Percentiles rank a stretch among this genome's conserved stretches.
These are phyloP conservation scores for Daphne laureola DNA, from an alignment of 441 rosid genomes.

Conservation along the genomic window DNA sequence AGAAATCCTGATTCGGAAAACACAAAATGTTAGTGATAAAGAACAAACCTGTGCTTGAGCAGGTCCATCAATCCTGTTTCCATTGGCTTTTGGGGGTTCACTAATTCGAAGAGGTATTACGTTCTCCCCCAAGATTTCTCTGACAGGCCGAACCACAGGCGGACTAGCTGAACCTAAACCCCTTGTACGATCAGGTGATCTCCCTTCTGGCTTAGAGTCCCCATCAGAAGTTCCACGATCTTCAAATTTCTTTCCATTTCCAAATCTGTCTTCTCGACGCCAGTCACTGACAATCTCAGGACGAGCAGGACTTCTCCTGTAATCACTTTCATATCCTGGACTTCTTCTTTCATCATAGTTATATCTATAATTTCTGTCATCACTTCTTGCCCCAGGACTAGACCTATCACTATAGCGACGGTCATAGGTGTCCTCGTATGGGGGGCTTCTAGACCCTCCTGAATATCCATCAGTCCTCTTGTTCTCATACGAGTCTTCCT, in stretches of 20 bases:
- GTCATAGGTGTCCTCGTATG: conserved; percentile 60
- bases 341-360: conserved; percentile 51
- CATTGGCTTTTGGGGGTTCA: conserved; percentile 81
- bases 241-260: conserved; percentile 52
- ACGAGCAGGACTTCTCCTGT: conserved; percentile 68
- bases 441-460: conserved; percentile 86
- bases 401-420: conserved; percentile 65
- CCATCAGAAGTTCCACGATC: conserved; percentile 48
- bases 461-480: conserved; percentile 36
- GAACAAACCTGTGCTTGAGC: conserved; percentile 50
- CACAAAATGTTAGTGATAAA: conserved; percentile 6
- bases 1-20: neutral
- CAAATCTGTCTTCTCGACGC: conserved; percentile 93
- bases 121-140: conserved; percentile 91
- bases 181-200: conserved; percentile 68
- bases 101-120: conserved; percentile 72
- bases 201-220: conserved; percentile 52
- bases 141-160: conserved; percentile 71
- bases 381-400: conserved; percentile 78
- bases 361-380: conserved; percentile 37
- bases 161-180: conserved; percentile 66
- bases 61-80: conserved; percentile 36
- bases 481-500: conserved; percentile 48
- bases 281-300: conserved; percentile 82
- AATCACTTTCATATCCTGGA: conserved; percentile 68